These are phyloP conservation scores for Coniosporium apollinis DNA, from an alignment of 495 filamentous ascomycete genomes.

Conservation along the genomic window DNA sequence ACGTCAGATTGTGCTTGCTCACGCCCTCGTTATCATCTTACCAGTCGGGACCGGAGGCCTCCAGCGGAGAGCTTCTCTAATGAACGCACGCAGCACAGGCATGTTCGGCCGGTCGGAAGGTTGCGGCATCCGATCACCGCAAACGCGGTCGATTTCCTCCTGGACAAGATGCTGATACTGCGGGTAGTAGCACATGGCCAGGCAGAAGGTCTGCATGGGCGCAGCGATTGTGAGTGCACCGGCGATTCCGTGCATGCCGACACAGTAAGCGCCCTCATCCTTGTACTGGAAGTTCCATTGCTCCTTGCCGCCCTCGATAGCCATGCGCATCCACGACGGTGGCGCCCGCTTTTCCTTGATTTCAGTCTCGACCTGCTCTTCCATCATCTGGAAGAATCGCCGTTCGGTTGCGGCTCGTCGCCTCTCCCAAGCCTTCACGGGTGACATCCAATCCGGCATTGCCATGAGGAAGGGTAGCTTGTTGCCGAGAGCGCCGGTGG, in stretches of 20 bases:
- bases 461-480: slow-evolving; percentile 26
- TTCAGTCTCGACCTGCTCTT: slow-evolving; percentile 15
- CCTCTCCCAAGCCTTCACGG: slow-evolving; percentile 19
- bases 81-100: slow-evolving; percentile 32
- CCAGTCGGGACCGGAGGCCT: slow-evolving; percentile 37
- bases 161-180: slow-evolving; percentile 36
- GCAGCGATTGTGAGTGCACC: slow-evolving; percentile 29
- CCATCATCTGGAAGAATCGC: slow-evolving; percentile 21
- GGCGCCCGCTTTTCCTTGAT: slow-evolving; percentile 15
- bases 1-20: background rate
- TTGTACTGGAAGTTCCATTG: slow-evolving; percentile 14
- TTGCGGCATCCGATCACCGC: slow-evolving; percentile 24
- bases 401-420: slow-evolving; percentile 18
- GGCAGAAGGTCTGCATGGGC: slow-evolving; percentile 37
- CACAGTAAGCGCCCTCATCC: slow-evolving; percentile 20
- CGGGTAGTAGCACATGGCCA: slow-evolving; percentile 44
- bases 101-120: slow-evolving; percentile 20
- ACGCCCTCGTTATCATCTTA: slow-evolving; percentile 1
- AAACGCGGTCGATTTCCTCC: slow-evolving; percentile 35
- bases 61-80: slow-evolving; percentile 48
- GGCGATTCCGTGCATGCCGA: slow-evolving; percentile 25
- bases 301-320: slow-evolving; percentile 15
- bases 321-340: slow-evolving; percentile 19
- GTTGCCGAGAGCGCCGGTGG: slow-evolving; percentile 34
- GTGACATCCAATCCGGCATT: slow-evolving; percentile 19